A percentile compares a stretch with the other conserved stretches of the same genome.
phyloP scores from a whole-genome alignment of 2,329 filamentous ascomycete species.

The Sporothrix humicola region DNA sequence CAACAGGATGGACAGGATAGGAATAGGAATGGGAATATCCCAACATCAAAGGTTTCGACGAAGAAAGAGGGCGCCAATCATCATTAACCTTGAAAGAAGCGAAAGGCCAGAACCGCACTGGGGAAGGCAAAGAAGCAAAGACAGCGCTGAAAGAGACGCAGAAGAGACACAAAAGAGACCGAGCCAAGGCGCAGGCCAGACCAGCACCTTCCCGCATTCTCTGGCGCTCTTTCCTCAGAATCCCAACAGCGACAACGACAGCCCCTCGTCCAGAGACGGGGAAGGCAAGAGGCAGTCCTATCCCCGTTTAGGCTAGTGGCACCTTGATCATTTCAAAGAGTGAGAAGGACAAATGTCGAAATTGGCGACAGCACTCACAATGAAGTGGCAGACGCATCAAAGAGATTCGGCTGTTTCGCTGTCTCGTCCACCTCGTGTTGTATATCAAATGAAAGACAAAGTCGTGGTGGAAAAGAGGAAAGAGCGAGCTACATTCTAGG shows the following conservation, averaged over 20 bases:
- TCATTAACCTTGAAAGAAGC: not conserved
- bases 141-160: not conserved
- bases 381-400: not conserved
- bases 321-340: not conserved
- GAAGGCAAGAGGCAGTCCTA: conserved; percentile 11
- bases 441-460: not conserved
- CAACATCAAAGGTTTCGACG: not conserved
- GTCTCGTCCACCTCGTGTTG: not conserved
- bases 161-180: not conserved
- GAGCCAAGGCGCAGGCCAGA: not conserved
- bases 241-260: no score
- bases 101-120: not conserved
- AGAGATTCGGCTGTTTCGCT: not conserved
- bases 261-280: no score
- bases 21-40: conserved; percentile 8
- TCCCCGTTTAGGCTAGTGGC: conserved; percentile 21
- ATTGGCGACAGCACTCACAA: not conserved
- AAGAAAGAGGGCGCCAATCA: conserved; percentile 23
- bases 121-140: not conserved
- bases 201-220: not conserved
- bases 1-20: conserved; percentile 15
- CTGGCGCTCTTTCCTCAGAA: not conserved
- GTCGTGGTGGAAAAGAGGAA: not conserved
- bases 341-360: not conserved
- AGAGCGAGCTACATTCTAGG: not conserved